phyloP scores from a whole-genome alignment of 164 flowering plant species.

The Vitis labrusca region DNA sequence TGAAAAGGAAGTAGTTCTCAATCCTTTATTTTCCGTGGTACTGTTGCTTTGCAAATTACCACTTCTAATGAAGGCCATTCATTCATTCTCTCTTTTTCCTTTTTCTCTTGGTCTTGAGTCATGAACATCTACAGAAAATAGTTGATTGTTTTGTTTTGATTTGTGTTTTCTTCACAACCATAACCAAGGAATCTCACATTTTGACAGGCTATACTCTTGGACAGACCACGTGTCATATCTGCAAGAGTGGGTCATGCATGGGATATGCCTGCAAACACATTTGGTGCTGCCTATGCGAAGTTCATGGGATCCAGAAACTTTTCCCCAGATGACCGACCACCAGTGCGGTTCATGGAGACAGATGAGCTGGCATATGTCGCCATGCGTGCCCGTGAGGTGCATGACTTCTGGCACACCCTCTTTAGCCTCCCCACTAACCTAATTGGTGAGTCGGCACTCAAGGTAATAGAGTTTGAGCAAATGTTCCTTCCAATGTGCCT shows the following conservation, averaged over 20 bases:
- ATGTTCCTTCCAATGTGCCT: conserved; percentile 95
- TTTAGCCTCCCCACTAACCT: conserved; percentile 88
- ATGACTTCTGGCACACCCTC: conserved; percentile 95
- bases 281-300: conserved; percentile 93
- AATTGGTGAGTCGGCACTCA: conserved; percentile 91
- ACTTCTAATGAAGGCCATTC: too few species aligned
- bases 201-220: conserved; percentile 69
- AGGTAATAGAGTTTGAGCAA: conserved; percentile 94
- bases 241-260: conserved; percentile 78
- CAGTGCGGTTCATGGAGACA: conserved; percentile 90
- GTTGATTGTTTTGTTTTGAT: neutral
- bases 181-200: conserved; percentile 1
- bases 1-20: too few species aligned
- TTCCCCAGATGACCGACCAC: conserved; percentile 94
- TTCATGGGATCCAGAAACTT: conserved; percentile 97
- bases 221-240: conserved; percentile 86
- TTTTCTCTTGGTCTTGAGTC: too few species aligned
- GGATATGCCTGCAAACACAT: conserved; percentile 88
- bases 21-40: too few species aligned
- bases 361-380: conserved; percentile 90
- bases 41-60: too few species aligned
- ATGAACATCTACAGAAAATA: too few species aligned
- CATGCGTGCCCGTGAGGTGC: conserved; percentile 89
- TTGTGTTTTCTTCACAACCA: neutral
- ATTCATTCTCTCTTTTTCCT: neutral